Base-by-base conservation (phyloP, 345 rosid species). In the Punica granatum region DNA sequence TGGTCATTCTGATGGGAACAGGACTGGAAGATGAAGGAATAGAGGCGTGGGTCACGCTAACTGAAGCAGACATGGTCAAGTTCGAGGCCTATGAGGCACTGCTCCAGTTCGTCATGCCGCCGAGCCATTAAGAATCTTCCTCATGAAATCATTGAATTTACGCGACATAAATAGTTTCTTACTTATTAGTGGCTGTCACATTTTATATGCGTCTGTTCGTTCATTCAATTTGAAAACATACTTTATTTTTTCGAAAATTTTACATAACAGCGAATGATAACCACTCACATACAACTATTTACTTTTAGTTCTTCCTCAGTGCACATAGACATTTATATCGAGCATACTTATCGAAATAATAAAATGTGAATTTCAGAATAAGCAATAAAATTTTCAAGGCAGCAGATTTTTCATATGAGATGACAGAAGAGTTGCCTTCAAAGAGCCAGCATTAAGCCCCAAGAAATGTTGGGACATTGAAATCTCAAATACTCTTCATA, bases 41-140 rank as follows among this genome's bases (percentile, higher is more conserved):
- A 34, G 74, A 71, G 42, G 74, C 64, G 1, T 65, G 65, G 70
- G 31, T 65, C 30, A 65, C 69, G 4, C 30, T 65, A 36, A 25
- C 19, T 18, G 69, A 54, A 48, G 42, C 49, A 0, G 59, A 39
- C 37, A 71, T 71, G 69, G 37, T 15, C 4, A 64, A 54, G 16
- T 59, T 71, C 25, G 69, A 65, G 32, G 25, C 28, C 15, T 1
- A 41, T 4, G 21, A 28, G 8, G 56, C 64, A 53, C 28, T 70
- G 33, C 63, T 30, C 13, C 53, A 64, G 36, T 70, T 64, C 49
- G 13, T 41, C 39, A 36, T 31, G 16, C 31, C n/a, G 32, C n/a
- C 1, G 3, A 36, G 48, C 70, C 36, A 21, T 15, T 42, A 5
- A 64, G 21, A 21, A 44, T 44, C 13, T 13, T 2, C 46, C 13